Evolutionary conservation across 148 eudicot genomes (phyloP).

Genomic region (Spergularia bocconei): DNA sequence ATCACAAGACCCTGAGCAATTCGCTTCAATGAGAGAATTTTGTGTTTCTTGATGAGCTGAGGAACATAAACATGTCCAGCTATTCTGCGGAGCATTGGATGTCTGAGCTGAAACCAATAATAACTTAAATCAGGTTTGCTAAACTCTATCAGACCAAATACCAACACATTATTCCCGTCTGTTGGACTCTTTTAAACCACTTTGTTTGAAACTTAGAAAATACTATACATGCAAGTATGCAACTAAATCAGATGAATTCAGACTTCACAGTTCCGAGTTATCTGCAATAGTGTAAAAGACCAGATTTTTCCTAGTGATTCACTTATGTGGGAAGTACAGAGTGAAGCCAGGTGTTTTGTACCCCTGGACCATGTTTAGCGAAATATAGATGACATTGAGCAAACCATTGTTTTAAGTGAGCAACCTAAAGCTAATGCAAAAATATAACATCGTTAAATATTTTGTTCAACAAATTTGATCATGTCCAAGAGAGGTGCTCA

Average conservation of each 20-base stretch:
- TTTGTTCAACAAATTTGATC: too few species aligned
- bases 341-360: too few species aligned
- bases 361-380: too few species aligned
- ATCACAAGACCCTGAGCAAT: conserved; percentile 73
- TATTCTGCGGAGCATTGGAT: conserved; percentile 38
- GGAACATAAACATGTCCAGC: conserved; percentile 73
- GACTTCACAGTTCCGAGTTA: too few species aligned
- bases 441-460: too few species aligned
- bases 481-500: too few species aligned
- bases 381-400: too few species aligned
- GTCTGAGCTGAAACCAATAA: conserved; percentile 41
- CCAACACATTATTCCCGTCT: not conserved
- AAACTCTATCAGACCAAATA: not conserved
- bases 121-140: not conserved
- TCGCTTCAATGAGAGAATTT: conserved; percentile 35
- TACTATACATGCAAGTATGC: not conserved
- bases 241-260: not conserved
- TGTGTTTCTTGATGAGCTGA: conserved; percentile 39
- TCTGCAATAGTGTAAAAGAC: not conserved
- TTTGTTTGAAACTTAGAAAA: not conserved
- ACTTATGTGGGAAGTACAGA: too few species aligned
- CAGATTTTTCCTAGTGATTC: not conserved
- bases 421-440: too few species aligned
- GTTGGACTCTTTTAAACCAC: not conserved
- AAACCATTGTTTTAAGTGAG: too few species aligned